Conservation (phyloP, 306 rosid genomes). For the Lotus japonicus region DNA sequence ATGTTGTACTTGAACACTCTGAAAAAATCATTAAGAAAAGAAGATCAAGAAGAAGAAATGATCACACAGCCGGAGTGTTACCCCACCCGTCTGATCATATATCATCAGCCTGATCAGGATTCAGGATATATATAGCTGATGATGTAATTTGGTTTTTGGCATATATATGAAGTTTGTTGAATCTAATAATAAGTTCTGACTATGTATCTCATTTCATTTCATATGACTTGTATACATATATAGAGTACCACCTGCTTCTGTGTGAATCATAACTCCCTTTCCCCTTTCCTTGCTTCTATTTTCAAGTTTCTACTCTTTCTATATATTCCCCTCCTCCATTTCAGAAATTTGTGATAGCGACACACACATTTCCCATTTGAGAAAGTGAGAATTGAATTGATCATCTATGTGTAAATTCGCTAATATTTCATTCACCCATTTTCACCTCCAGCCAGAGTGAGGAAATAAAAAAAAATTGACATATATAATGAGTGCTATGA, state of each 20-base stretch:
- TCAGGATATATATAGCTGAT: background rate
- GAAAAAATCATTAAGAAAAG: background rate
- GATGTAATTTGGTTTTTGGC: slow-evolving; percentile 33
- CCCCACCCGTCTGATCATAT: slow-evolving; percentile 35
- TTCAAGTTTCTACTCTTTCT: slow-evolving; percentile 6
- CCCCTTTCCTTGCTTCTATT: slow-evolving; percentile 11
- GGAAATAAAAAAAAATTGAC: too few relatives aligned
- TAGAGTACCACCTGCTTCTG: background rate
- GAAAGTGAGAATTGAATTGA: background rate
- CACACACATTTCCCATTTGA: background rate
- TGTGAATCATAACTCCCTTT: background rate
- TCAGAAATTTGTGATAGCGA: background rate
- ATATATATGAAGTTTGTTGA: slow-evolving; percentile 20
- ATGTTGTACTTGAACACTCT: slow-evolving; percentile 33
- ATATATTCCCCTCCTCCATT: background rate
- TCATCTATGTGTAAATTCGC: background rate
- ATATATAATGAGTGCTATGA: too few relatives aligned
- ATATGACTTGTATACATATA: background rate
- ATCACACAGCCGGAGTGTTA: slow-evolving; percentile 30
- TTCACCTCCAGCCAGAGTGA: too few relatives aligned
- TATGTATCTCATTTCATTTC: slow-evolving; percentile 8
- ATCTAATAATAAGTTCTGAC: background rate
- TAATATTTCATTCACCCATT: too few relatives aligned
- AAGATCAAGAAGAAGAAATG: slow-evolving; percentile 14
- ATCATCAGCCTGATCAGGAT: background rate